Percentiles rank a stretch among this genome's conserved stretches.
phyloP scores from a whole-genome alignment of 2,329 filamentous ascomycete genomes.

The Talaromyces sp. region DNA sequence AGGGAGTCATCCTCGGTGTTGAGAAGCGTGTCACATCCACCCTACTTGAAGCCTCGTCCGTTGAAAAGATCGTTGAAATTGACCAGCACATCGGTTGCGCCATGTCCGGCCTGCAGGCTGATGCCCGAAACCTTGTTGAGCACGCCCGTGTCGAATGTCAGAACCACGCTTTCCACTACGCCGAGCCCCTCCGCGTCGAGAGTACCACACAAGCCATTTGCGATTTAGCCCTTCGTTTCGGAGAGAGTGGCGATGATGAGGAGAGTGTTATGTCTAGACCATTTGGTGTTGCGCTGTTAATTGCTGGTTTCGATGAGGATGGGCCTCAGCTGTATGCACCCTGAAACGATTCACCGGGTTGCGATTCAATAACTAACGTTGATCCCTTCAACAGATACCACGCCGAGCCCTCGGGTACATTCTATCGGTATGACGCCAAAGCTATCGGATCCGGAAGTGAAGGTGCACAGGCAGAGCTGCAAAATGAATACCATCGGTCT shows the following conservation, averaged over 20 bases:
- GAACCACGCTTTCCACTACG: slow-evolving; percentile 97
- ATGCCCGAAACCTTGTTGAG: slow-evolving; percentile 96
- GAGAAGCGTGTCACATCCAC: slow-evolving; percentile 99
- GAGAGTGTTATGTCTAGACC: slow-evolving; percentile 98
- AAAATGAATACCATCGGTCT: slow-evolving; percentile 99
- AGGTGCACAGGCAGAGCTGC: slow-evolving; percentile 94
- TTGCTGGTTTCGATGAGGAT: slow-evolving; percentile 96
- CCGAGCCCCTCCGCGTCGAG: slow-evolving; percentile 91
- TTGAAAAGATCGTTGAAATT: slow-evolving; percentile 99
- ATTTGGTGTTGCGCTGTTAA: slow-evolving; percentile 93
- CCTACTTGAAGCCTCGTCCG: slow-evolving; percentile 93
- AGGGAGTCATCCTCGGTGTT: slow-evolving; percentile 94
- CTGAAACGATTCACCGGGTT: neutral
- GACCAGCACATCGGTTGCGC: slow-evolving; percentile 98
- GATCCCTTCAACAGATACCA: slow-evolving; percentile 68
- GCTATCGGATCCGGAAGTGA: slow-evolving; percentile 97
- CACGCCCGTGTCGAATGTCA: slow-evolving; percentile 97
- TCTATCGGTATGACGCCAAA: slow-evolving; percentile 99
- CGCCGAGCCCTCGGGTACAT: slow-evolving; percentile 95
- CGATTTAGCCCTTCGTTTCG: slow-evolving; percentile 92
- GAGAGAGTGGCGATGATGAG: slow-evolving; percentile 94
- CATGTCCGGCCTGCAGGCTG: slow-evolving; percentile 97
- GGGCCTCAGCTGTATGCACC: slow-evolving; percentile 77
- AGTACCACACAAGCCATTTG: slow-evolving; percentile 99
- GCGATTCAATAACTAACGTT: neutral